Evolutionary conservation across 108 stramenopile genomes (phyloP), one percentile per base, ranked within the genome.

Genomic region (Nitzschia sp.): DNA sequence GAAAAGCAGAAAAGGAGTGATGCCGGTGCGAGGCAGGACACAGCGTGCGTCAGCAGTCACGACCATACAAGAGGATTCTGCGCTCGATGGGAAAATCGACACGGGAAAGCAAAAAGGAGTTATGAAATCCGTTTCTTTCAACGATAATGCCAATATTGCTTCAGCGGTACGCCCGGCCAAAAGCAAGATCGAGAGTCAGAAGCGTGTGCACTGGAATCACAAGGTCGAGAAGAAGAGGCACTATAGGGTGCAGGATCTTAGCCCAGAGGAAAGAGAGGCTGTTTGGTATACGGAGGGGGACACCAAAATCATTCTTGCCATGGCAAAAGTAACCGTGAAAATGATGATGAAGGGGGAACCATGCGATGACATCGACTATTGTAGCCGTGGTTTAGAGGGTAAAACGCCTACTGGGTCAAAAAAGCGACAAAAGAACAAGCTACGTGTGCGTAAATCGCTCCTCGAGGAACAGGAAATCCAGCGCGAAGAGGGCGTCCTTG

Each of bases 311-410:
- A 75, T 75, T 28, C 27, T 75, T 15, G 73, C 73, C 35, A 67
- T 68, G 73, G 73, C 73, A 15, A 75, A 75, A 55, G 58, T 68
- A 19, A 75, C 73, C 9, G 73, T 75, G 25, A 75, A 75, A 27
- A 75, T 75, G 73, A 75, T 75, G 53, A 75, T 75, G 73, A 75
- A 62, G 36, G 73, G 64, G 15, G 66, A 75, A 34, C 38, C 25
- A 13, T 75, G 58, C 26, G 73, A 75, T 53, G 66, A 75, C 25
- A 32, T 75, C 15, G 66, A 67, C 45, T 68, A 75, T 44, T 68
- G 66, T 29, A 61, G 66, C 59, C 58, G 73, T 3, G 73, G 73
- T 4, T 53, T 75, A 29, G 73, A 75, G 52, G 66, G 73, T 15
- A 75, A 75, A 47, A 75, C 73, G 15, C 52, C 50, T 15, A 32